Conservation (phyloP, 2,329 filamentous ascomycete species). For the Xylariaceae sp. region DNA sequence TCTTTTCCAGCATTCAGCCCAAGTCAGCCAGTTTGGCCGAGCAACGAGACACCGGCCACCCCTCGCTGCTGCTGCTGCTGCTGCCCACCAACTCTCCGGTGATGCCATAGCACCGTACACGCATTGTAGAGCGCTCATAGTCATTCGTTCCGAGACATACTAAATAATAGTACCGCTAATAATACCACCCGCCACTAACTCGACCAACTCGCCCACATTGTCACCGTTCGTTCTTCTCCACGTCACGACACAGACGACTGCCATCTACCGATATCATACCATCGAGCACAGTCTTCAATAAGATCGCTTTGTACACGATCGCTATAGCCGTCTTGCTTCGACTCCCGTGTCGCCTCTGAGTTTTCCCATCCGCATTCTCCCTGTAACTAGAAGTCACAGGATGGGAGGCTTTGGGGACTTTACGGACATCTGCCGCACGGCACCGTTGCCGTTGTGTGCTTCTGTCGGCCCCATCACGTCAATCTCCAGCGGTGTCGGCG, state of each 20-base stretch:
- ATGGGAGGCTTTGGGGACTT: constrained; percentile 94
- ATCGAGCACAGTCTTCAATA: neutral
- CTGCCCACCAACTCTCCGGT: constrained; percentile 16
- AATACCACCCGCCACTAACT: constrained; percentile 5
- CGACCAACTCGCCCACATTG: constrained; percentile 6
- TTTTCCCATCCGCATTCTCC: neutral
- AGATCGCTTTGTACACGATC: constrained; percentile 1
- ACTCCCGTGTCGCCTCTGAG: neutral
- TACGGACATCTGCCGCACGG: constrained; percentile 81
- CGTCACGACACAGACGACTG: neutral
- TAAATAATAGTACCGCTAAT: constrained; percentile 9
- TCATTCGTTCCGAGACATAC: constrained; percentile 28
- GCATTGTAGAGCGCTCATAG: constrained; percentile 19
- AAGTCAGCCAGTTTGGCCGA: constrained; percentile 26
- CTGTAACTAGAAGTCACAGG: constrained; percentile 27
- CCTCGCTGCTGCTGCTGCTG: no score
- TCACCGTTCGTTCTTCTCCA: constrained; percentile 17
- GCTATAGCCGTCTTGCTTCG: constrained; percentile 1
- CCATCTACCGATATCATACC: neutral
- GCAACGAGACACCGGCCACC: constrained; percentile 27
- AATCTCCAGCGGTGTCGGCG: constrained; percentile 72
- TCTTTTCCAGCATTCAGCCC: constrained; percentile 12
- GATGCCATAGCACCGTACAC: constrained; percentile 19
- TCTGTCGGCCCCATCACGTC: constrained; percentile 77
- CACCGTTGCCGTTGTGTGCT: constrained; percentile 85